These are phyloP conservation scores for Colletotrichum falcatum DNA, from an alignment of 2,329 filamentous ascomycete genomes.

Conservation along the genomic window DNA sequence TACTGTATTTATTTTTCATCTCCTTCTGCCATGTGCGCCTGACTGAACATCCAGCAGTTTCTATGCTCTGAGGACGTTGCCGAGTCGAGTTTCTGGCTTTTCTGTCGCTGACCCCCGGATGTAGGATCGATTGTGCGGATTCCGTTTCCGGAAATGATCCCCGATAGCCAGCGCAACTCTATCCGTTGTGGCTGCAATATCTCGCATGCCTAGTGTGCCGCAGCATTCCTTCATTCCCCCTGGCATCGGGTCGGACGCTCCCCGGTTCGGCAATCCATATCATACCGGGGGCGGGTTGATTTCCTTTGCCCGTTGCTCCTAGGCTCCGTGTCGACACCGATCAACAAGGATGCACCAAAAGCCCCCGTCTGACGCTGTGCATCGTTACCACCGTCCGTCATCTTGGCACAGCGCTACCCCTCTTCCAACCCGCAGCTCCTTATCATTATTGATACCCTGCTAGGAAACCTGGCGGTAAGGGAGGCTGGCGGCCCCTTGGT, in stretches of 20 bases:
- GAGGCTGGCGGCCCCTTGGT: neutral
- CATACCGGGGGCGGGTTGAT: neutral
- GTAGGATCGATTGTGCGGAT: neutral
- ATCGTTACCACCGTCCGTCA: neutral
- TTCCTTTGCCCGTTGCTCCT: neutral
- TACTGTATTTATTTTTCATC: too few relatives aligned
- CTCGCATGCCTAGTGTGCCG: neutral
- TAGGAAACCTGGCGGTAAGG: neutral
- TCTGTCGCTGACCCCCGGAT: neutral
- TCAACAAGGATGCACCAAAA: neutral
- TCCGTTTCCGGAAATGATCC: neutral
- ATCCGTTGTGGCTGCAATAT: neutral
- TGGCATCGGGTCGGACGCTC: neutral
- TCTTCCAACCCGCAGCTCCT: neutral
- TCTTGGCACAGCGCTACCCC: slow-evolving; percentile 6
- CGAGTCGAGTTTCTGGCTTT: neutral
- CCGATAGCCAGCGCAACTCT: neutral
- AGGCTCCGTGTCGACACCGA: neutral
- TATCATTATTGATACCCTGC: neutral
- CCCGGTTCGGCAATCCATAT: neutral
- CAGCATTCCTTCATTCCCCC: neutral
- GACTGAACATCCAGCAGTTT: too few relatives aligned
- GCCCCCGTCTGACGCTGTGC: neutral
- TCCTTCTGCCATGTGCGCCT: too few relatives aligned
- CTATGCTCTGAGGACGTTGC: neutral